A percentile compares a stretch with the other conserved stretches of the same genome.
phyloP scores from a whole-genome alignment of 2,329 filamentous ascomycete genomes.

The Aquanectria penicillioides region DNA sequence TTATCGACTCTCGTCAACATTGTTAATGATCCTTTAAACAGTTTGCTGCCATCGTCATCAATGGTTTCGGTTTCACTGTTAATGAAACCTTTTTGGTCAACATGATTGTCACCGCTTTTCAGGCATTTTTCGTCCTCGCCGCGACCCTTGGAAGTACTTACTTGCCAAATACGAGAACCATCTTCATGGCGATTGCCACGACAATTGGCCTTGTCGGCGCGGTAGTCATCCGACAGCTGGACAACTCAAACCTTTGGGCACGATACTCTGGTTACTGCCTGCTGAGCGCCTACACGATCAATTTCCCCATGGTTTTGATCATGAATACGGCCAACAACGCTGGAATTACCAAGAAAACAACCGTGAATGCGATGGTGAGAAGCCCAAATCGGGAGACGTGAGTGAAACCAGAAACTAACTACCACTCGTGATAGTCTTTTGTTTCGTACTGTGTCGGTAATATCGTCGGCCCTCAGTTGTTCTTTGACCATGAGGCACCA shows the following conservation, averaged over 20 bases:
- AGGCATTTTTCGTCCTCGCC: constrained; percentile 37
- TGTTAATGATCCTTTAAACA: background rate
- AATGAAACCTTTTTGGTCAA: constrained; percentile 34
- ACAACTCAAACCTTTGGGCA: constrained; percentile 27
- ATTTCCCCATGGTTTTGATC: constrained; percentile 58
- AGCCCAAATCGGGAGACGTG: too few species aligned
- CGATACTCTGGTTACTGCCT: constrained; percentile 48
- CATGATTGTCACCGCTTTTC: constrained; percentile 30
- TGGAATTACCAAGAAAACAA: constrained; percentile 71
- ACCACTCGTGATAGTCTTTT: constrained; percentile 55
- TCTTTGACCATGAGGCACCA: constrained; percentile 64
- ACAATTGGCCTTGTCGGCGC: constrained; percentile 34
- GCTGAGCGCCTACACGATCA: constrained; percentile 64
- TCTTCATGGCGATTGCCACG: constrained; percentile 39
- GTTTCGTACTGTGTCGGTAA: constrained; percentile 70
- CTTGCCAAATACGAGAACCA: constrained; percentile 37
- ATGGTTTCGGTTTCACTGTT: constrained; percentile 38
- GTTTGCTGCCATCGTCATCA: constrained; percentile 42
- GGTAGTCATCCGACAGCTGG: constrained; percentile 35
- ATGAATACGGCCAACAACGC: constrained; percentile 68
- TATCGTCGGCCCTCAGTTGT: constrained; percentile 69
- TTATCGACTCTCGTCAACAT: background rate
- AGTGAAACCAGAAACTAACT: background rate
- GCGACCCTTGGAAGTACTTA: constrained; percentile 34
- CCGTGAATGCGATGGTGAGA: constrained; percentile 61